Conservation (phyloP, 2,329 filamentous ascomycete species). For the Sporothrix globosa region DNA sequence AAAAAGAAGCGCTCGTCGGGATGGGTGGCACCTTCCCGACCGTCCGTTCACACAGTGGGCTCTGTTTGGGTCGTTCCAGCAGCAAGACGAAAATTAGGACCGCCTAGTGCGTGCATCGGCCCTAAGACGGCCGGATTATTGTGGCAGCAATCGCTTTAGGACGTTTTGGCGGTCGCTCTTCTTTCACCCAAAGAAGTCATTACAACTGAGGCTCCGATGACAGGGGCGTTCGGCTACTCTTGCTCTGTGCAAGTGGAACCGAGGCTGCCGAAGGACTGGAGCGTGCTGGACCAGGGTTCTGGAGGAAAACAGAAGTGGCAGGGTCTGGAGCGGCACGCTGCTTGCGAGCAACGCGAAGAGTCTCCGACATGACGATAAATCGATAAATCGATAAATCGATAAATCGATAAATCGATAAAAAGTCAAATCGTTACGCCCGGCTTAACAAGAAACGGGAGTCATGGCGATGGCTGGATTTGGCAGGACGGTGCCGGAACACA, state of each 20-base stretch:
- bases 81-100: not conserved
- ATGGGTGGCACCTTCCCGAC: constrained; percentile 1
- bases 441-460: too few relatives aligned
- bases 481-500: not conserved
- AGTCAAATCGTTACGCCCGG: too few relatives aligned
- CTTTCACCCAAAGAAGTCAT: not conserved
- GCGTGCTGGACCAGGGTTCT: not conserved
- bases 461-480: too few relatives aligned
- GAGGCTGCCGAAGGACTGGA: constrained; percentile 9
- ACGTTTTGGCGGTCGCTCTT: not conserved
- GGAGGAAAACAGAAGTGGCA: not conserved
- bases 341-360: not conserved
- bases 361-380: not conserved
- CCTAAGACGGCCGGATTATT: not conserved
- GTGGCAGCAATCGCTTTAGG: too few relatives aligned
- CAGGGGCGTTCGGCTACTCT: constrained; percentile 22
- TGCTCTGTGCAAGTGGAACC: constrained; percentile 19
- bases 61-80: not conserved
- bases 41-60: too few relatives aligned
- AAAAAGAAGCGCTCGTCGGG: not conserved
- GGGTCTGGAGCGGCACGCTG: not conserved
- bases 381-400: not conserved
- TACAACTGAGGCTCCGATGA: not conserved
- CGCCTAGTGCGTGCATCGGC: not conserved
- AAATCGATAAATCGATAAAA: too few relatives aligned